These are phyloP conservation scores for Aspergillus steynii DNA, from an alignment of 495 filamentous ascomycete species.

Conservation along the genomic window DNA sequence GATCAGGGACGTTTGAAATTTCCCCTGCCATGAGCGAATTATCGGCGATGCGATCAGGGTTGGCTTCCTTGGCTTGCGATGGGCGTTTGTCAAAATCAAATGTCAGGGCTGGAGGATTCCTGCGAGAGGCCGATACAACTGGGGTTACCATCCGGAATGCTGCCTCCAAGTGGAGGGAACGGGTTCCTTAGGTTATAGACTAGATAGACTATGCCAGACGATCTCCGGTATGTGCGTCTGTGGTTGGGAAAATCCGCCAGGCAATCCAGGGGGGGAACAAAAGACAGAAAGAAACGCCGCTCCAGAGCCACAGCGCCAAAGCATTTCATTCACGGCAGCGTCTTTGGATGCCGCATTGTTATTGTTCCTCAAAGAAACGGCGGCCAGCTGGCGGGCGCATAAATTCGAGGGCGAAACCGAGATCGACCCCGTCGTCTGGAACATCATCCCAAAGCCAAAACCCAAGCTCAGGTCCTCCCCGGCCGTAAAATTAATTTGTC, in stretches of 20 bases:
- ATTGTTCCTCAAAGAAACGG: neutral
- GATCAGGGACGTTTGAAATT: too few species aligned
- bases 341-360: neutral
- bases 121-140: neutral
- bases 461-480: conserved; percentile 8
- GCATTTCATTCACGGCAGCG: neutral
- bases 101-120: neutral
- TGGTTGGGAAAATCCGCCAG: conserved; percentile 9
- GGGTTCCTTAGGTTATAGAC: neutral
- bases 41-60: neutral
- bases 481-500: conserved; percentile 24
- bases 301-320: neutral
- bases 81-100: neutral
- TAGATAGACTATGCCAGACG: conserved; percentile 7
- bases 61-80: neutral
- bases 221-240: conserved; percentile 7
- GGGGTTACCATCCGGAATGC: neutral
- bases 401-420: conserved; percentile 2
- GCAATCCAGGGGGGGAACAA: conserved; percentile 5
- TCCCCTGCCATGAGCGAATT: neutral
- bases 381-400: neutral
- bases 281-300: neutral
- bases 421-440: conserved; percentile 5
- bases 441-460: conserved; percentile 4
- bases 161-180: neutral